Evolutionary conservation across 2,329 filamentous ascomycete genomes (phyloP).

Genomic region (Talaromyces piceae): DNA sequence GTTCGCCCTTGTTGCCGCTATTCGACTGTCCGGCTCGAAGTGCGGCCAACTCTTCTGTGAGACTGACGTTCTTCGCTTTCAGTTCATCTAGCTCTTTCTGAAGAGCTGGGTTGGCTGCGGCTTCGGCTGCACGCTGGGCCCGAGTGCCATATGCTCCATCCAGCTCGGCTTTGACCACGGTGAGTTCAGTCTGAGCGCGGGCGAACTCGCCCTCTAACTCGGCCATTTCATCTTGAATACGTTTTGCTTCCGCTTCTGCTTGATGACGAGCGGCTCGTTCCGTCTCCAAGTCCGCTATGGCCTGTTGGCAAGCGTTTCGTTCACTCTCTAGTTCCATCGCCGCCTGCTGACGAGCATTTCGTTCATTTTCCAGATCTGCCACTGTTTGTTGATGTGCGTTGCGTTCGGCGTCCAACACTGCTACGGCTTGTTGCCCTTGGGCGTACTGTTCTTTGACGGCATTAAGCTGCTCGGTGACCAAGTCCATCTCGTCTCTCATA

Average conservation of each 20-base stretch:
- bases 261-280: conserved; percentile 40
- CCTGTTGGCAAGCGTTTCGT: conserved; percentile 20
- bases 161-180: conserved; percentile 83
- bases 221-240: conserved; percentile 43
- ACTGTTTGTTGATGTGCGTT: conserved; percentile 22
- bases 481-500: conserved; percentile 33
- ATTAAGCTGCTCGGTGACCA: conserved; percentile 39
- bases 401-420: conserved; percentile 22
- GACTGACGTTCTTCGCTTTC: conserved; percentile 39
- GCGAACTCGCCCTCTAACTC: conserved; percentile 57
- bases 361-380: conserved; percentile 22
- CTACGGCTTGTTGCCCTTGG: conserved; percentile 23
- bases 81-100: conserved; percentile 55
- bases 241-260: conserved; percentile 22
- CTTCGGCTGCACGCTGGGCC: conserved; percentile 60
- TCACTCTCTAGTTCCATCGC: conserved; percentile 22
- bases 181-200: conserved; percentile 66
- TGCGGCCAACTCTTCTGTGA: conserved; percentile 42
- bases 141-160: conserved; percentile 87
- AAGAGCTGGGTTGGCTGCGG: conserved; percentile 50
- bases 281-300: conserved; percentile 10
- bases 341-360: conserved; percentile 26
- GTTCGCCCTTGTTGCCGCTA: conserved; percentile 22
- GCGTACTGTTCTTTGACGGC: conserved; percentile 29
- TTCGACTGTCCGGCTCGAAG: conserved; percentile 29